Evolutionary conservation across 2,329 filamentous ascomycete species (phyloP), one percentile per base, ranked within the genome.

Genomic region (Fusarium sp.): DNA sequence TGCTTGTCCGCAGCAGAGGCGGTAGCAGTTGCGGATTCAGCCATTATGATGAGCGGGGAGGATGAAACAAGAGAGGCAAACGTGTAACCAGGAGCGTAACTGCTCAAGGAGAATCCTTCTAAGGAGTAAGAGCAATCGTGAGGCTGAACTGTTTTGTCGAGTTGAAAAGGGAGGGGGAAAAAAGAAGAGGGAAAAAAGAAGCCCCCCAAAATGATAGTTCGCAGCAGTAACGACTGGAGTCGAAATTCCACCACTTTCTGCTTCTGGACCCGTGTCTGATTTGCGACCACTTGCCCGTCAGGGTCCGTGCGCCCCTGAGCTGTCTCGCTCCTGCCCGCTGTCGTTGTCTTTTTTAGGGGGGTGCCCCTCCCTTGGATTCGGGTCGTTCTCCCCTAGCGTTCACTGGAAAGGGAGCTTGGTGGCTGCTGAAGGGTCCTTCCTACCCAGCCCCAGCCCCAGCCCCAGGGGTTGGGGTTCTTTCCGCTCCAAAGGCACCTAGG

Each of bases 11-110:
- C 77, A 68, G 76, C 77, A 61, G 73, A 68, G 65, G 79, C 75
- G 58, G 81, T 74, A 52, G 82, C 75, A 43, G 81, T 73, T 59
- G 78, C 75, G 53, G 79, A 76, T 53, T 80, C 77, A 59, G 80
- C 77, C 76, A 79, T 79, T 71, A 79, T 73, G 66, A 75, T 68
- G 63, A 75, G 73, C 42, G 44, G 52, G 52, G 49, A 42, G 37
- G 52, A 47, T 45, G 32, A 55, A 48, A 38, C 32, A 49, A 49
- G 38, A 57, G 43, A 61, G 60, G 19, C 3, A 57, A 62, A 57
- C 33, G 39, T 57, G 46, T 41, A 63, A 53, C 59, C 63, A 52
- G 42, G 63, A 67, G 63, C 52, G 57, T 57, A 27, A 57, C 53
- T 57, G 64, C 53, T 65, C 55, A 38, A 57, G 56, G n/a, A 45